Conservation (phyloP, 192 early-diverging fungal species). For the Backusella mclennaniae region DNA sequence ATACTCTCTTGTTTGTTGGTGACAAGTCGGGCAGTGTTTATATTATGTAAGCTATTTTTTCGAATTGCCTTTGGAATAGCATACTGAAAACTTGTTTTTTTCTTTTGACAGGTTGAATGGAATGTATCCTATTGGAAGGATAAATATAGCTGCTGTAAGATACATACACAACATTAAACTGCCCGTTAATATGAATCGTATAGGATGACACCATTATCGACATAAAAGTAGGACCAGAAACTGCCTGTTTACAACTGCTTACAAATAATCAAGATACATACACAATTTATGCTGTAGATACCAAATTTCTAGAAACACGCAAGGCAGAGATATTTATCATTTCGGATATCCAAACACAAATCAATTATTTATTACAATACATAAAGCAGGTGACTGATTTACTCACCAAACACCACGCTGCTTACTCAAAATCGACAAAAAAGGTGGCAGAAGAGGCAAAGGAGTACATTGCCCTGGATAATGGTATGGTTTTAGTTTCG, state of each 20-base stretch:
- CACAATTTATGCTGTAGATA: background rate
- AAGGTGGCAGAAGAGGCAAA: background rate
- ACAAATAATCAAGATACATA: background rate
- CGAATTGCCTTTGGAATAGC: background rate
- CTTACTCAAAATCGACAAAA: background rate
- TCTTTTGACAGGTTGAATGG: constrained; percentile 7
- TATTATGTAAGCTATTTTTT: background rate
- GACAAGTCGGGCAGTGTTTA: background rate
- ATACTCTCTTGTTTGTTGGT: constrained; percentile 2
- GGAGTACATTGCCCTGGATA: background rate
- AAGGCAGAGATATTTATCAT: constrained; percentile 7
- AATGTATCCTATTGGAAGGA: constrained; percentile 2
- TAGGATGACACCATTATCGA: background rate
- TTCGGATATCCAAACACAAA: constrained; percentile 9
- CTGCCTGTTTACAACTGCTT: background rate
- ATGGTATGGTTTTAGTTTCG: background rate
- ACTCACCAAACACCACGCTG: background rate
- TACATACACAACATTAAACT: no score
- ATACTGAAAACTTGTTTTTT: background rate
- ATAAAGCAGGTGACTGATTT: background rate
- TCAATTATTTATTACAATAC: constrained; percentile 8
- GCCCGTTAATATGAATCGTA: background rate
- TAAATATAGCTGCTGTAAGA: background rate
- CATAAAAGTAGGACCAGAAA: background rate
- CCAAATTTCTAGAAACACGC: background rate